These are phyloP conservation scores for Hymenochaete sp. DNA, from an alignment of 1,284 basidiomycete species.

Conservation along the genomic window DNA sequence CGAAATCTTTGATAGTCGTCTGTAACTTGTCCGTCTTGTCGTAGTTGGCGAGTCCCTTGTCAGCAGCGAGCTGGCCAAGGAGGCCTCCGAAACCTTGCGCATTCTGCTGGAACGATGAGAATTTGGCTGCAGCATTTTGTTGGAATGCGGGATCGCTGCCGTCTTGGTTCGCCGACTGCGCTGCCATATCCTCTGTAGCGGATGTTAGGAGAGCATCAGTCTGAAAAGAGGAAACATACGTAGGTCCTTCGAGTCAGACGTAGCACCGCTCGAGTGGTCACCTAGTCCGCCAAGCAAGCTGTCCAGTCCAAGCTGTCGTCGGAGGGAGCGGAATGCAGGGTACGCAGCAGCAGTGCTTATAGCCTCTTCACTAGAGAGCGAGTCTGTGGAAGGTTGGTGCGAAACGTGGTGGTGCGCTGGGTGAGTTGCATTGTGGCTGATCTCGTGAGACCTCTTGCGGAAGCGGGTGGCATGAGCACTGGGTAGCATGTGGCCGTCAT, in stretches of 20 bases:
- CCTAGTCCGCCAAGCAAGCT: background rate
- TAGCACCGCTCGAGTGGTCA: background rate
- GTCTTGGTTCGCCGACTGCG: constrained; percentile 25
- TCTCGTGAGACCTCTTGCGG: constrained; percentile 7
- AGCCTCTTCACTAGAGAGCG: too few relatives aligned
- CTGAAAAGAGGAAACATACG: constrained; percentile 20
- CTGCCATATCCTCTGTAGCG: constrained; percentile 29
- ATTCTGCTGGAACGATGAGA: constrained; percentile 35
- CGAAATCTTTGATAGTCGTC: constrained; percentile 38
- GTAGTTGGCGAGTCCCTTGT: constrained; percentile 48
- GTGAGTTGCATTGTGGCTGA: background rate
- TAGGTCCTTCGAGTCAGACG: constrained; percentile 22
- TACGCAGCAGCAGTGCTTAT: background rate
- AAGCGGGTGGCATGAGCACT: constrained; percentile 12
- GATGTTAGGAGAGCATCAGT: constrained; percentile 20
- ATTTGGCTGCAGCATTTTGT: constrained; percentile 29
- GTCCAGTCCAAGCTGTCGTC: constrained; percentile 5
- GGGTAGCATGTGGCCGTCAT: constrained; percentile 8
- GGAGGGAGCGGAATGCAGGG: constrained; percentile 3
- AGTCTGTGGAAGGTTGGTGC: too few relatives aligned
- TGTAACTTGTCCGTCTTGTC: constrained; percentile 38
- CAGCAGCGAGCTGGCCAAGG: constrained; percentile 30
- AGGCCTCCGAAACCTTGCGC: constrained; percentile 26
- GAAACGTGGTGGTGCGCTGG: too few relatives aligned
- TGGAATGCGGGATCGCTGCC: constrained; percentile 30